Evolutionary conservation across 2,329 filamentous ascomycete genomes (phyloP).

Genomic region (Fusarium sambucinum): DNA sequence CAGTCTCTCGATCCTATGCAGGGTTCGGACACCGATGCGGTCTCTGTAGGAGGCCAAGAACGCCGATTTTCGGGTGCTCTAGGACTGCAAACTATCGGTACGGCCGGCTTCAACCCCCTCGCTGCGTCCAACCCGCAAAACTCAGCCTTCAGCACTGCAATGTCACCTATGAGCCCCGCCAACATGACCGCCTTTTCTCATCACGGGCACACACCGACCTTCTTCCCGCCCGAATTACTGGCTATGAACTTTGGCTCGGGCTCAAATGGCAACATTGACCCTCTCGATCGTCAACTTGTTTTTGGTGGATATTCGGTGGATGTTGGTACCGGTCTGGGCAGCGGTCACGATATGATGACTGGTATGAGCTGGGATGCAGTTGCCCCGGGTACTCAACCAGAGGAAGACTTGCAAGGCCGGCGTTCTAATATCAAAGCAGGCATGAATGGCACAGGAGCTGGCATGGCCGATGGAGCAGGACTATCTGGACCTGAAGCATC

Average conservation of each 20-base stretch:
- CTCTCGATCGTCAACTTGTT: slow-evolving; percentile 81
- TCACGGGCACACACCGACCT: slow-evolving; percentile 54
- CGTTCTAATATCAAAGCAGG: slow-evolving; percentile 49
- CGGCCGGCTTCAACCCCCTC: slow-evolving; percentile 57
- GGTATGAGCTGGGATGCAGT: slow-evolving; percentile 60
- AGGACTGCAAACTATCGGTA: slow-evolving; percentile 57
- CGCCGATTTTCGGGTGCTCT: slow-evolving; percentile 59
- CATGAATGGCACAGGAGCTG: slow-evolving; percentile 47
- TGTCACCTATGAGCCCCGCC: slow-evolving; percentile 67
- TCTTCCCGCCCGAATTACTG: slow-evolving; percentile 67
- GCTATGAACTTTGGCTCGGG: slow-evolving; percentile 64
- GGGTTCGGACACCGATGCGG: slow-evolving; percentile 31
- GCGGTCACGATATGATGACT: slow-evolving; percentile 57
- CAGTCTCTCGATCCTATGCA: slow-evolving; percentile 42
- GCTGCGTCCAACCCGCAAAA: slow-evolving; percentile 57
- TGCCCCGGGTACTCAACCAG: slow-evolving; percentile 49
- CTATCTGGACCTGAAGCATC: slow-evolving; percentile 60
- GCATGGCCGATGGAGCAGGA: slow-evolving; percentile 38
- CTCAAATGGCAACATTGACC: slow-evolving; percentile 68
- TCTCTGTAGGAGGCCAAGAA: slow-evolving; percentile 38
- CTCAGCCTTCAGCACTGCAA: slow-evolving; percentile 59
- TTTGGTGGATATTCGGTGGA: slow-evolving; percentile 77
- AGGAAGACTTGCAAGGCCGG: slow-evolving; percentile 45
- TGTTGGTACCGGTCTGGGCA: slow-evolving; percentile 53
- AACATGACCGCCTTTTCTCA: slow-evolving; percentile 56